Base-by-base conservation (phyloP, 2,329 filamentous ascomycete species). In the Cadophora malorum region DNA sequence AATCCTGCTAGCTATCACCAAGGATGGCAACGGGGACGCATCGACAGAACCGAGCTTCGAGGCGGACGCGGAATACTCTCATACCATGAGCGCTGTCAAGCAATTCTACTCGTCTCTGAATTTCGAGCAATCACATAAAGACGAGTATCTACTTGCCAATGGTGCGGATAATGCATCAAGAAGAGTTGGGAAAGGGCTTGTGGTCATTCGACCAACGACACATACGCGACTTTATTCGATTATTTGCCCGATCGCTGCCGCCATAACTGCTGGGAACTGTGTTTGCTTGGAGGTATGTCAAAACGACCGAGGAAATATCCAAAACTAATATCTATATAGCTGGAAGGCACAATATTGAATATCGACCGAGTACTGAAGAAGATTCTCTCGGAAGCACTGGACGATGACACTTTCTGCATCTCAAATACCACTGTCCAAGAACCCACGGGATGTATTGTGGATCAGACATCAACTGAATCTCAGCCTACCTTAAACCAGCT, bases 251-350 rank as follows among this genome's bases (percentile, higher is more conserved):
- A 62, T 86, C 49, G 79, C 79, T 41, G 80, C 83, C 4, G 83
- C 84, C 8, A 70, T 86, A 35, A 80, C 81, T 0, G 82, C 83
- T 14, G 85, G 84, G 0, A 86, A 85, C 67, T 86, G 83, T 71
- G 78, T 85, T 3, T 77, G 83, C 38, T 56, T 86, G 12, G 81
- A 85, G 77, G 83, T 85, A 67, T 72, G 77, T 63, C 47, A 21
- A 10, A 9, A 12, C 61, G 14, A 16, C 25, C 1, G 19, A 0
- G 10, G 4, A 45, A 8, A 5, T 16, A 3, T 41, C 25, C 33
- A 23, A 9, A 33, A 1, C 59, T 62, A 19, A 64, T 14, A 31
- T 47, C 4, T 4, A 8, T n/a, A 8, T 58, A 72, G 71, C 38
- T 68, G 56, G 65, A 58, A 63, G 16, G 58, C 19, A 31, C 45